A percentile compares a stretch with the other conserved stretches of the same genome.
Conservation (phyloP, 768 basidiomycete genomes). For the Pisolithus albus region DNA sequence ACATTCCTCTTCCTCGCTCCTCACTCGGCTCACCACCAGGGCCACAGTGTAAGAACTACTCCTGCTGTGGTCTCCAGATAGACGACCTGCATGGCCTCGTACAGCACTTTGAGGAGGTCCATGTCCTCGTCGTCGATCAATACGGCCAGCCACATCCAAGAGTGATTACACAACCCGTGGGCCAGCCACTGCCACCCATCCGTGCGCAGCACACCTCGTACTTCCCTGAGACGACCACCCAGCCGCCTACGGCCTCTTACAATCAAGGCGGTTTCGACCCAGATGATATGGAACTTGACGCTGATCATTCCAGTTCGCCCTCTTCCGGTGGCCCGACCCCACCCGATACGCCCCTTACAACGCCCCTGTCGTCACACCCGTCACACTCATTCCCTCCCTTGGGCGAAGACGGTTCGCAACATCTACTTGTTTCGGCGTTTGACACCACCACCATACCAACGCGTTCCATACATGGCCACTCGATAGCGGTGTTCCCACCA, state of each 20-base stretch:
- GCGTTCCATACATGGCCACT: conserved; percentile 31
- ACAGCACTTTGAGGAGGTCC: conserved; percentile 88
- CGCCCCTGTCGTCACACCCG: conserved; percentile 33
- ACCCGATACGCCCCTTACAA: conserved; percentile 39
- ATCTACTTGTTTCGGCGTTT: conserved; percentile 40
- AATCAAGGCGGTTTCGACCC: conserved; percentile 49
- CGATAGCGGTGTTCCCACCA: conserved; percentile 29
- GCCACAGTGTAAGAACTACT: conserved; percentile 73
- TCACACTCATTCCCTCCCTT: conserved; percentile 27
- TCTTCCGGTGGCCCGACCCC: conserved; percentile 35
- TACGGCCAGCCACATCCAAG: conserved; percentile 31
- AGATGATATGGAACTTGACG: conserved; percentile 78
- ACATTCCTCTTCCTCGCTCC: background rate
- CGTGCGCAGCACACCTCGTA: conserved; percentile 29
- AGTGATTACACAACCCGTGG: conserved; percentile 24
- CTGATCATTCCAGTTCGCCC: conserved; percentile 52
- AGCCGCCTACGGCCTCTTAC: conserved; percentile 25
- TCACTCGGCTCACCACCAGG: background rate
- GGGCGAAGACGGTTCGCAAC: conserved; percentile 21
- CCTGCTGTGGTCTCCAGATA: conserved; percentile 79
- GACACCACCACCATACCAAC: conserved; percentile 50
- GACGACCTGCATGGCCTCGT: conserved; percentile 76
- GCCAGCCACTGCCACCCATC: conserved; percentile 23
- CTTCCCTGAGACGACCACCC: conserved; percentile 15
- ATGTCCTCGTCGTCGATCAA: conserved; percentile 68